These are phyloP conservation scores for Cicer yamashitae DNA, from an alignment of 306 rosid genomes.

Conservation along the genomic window DNA sequence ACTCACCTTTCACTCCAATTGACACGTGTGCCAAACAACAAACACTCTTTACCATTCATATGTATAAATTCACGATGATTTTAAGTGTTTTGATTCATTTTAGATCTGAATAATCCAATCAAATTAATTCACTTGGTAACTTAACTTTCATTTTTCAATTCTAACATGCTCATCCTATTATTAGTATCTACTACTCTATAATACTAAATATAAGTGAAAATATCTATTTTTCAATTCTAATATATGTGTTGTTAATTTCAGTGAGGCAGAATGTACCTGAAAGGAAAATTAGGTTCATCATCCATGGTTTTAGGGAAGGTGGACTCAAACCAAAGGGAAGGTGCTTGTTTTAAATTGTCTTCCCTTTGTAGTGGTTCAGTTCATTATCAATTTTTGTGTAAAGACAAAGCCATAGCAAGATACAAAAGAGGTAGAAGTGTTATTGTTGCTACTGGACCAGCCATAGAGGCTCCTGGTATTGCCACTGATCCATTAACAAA, in stretches of 20 bases:
- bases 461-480: constrained; percentile 36
- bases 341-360: constrained; percentile 2
- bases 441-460: constrained; percentile 48
- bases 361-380: background rate
- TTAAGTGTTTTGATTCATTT: background rate
- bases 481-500: constrained; percentile 41
- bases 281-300: constrained; percentile 29
- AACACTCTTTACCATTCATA: background rate
- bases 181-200: background rate
- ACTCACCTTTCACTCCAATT: constrained; percentile 14
- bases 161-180: background rate
- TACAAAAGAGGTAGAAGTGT: constrained; percentile 22
- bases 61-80: background rate
- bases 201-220: too few species aligned
- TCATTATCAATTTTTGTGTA: background rate
- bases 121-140: background rate
- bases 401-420: background rate
- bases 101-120: background rate
- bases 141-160: background rate
- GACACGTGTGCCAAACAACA: constrained; percentile 32
- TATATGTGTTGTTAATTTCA: background rate
- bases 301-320: constrained; percentile 34
- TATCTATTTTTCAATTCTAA: too few species aligned
- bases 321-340: constrained; percentile 18
- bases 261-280: constrained; percentile 9